Conservation (phyloP, 2,329 filamentous ascomycete species). For the Ceratocystis albifundus region DNA sequence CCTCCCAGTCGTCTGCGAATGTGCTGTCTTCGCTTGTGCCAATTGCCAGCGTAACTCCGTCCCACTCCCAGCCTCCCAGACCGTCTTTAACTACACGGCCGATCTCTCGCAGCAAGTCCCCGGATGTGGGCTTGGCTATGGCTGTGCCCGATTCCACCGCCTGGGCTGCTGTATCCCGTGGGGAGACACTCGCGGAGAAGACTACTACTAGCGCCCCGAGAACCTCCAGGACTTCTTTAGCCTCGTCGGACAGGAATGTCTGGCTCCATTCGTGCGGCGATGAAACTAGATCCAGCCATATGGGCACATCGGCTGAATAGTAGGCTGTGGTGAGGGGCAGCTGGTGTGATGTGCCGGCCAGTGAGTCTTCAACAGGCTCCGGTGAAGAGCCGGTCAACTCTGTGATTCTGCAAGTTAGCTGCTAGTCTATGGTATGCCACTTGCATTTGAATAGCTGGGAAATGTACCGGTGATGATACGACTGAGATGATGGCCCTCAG, state of each 20-base stretch:
- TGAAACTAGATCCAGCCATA: conserved; percentile 55
- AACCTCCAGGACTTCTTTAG: conserved; percentile 48
- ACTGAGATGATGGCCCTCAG: conserved; percentile 37
- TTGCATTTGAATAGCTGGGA: neutral
- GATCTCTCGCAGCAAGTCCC: conserved; percentile 40
- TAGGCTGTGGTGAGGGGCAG: conserved; percentile 47
- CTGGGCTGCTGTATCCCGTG: neutral
- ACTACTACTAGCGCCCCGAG: conserved; percentile 47
- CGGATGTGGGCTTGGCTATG: conserved; percentile 28
- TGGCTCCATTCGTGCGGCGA: conserved; percentile 40
- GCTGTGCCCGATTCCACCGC: neutral
- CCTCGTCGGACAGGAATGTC: conserved; percentile 49
- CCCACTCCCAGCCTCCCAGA: conserved; percentile 51
- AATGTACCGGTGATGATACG: conserved; percentile 43
- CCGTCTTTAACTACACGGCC: conserved; percentile 45
- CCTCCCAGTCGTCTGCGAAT: conserved; percentile 50
- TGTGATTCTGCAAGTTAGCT: conserved; percentile 27
- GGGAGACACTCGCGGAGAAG: conserved; percentile 28
- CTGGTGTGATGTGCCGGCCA: conserved; percentile 50
- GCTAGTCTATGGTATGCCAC: neutral
- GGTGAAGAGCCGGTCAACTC: conserved; percentile 43
- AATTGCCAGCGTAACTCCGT: conserved; percentile 50
- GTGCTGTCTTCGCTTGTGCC: conserved; percentile 38
- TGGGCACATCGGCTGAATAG: conserved; percentile 48
- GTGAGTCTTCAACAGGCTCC: conserved; percentile 32